These are phyloP conservation scores for Jacaranda copaia DNA, from an alignment of 257 asterid genomes.

Conservation along the genomic window DNA sequence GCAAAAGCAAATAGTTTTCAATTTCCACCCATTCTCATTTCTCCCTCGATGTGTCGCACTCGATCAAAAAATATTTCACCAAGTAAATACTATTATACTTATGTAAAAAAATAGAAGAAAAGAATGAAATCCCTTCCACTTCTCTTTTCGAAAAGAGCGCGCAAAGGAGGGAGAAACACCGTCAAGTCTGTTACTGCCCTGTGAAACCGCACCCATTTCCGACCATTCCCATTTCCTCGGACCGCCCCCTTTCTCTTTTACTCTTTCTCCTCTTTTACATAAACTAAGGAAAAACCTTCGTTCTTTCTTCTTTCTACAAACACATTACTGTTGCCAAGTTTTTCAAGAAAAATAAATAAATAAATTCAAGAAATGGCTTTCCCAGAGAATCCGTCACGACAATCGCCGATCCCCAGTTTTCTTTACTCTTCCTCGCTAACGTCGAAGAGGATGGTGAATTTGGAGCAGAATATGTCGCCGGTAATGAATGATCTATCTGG, in stretches of 20 bases:
- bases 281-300: neutral
- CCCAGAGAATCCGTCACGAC: constrained; percentile 45
- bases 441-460: constrained; percentile 17
- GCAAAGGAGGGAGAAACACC: constrained; percentile 31
- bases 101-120: neutral
- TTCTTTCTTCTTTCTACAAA: neutral
- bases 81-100: neutral
- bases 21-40: too few relatives aligned
- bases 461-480: constrained; percentile 5
- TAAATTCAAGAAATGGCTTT: constrained; percentile 41
- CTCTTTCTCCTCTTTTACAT: constrained; percentile 11
- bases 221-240: constrained; percentile 32
- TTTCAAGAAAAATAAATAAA: neutral
- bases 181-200: constrained; percentile 22
- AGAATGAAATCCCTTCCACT: neutral
- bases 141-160: constrained; percentile 21
- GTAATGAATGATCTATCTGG: neutral
- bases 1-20: too few relatives aligned
- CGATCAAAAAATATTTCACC: too few relatives aligned
- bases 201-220: constrained; percentile 28
- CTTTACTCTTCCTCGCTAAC: constrained; percentile 39
- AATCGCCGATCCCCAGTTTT: constrained; percentile 50
- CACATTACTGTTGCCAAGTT: constrained; percentile 20
- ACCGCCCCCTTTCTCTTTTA: neutral
- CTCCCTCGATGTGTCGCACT: too few relatives aligned